Conservation (phyloP, 257 asterid genomes). For the Echium plantagineum region DNA sequence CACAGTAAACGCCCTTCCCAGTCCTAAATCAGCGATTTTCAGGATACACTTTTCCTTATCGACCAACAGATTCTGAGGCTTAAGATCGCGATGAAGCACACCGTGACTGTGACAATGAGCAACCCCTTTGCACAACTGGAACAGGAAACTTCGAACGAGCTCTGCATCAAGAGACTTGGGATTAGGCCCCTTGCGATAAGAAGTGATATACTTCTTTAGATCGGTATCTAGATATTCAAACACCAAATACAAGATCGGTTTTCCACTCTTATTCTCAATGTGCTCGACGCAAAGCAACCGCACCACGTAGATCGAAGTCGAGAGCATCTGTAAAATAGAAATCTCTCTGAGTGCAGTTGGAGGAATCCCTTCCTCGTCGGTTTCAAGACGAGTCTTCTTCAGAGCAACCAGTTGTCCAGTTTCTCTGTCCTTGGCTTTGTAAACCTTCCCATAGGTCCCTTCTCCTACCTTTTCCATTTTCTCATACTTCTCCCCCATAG, state of each 20-base stretch:
- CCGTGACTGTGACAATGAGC: conserved; percentile 97
- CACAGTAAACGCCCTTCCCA: conserved; percentile 87
- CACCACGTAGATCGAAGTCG: conserved; percentile 73
- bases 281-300: conserved; percentile 86
- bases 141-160: conserved; percentile 62
- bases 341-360: conserved; percentile 92
- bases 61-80: conserved; percentile 83
- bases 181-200: conserved; percentile 71
- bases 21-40: conserved; percentile 92
- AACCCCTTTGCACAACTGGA: conserved; percentile 82
- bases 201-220: conserved; percentile 72
- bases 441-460: conserved; percentile 95
- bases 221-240: conserved; percentile 94
- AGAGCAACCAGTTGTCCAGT: conserved; percentile 89
- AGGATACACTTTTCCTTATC: conserved; percentile 91
- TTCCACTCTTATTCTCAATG: conserved; percentile 70
- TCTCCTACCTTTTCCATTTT: conserved; percentile 94
- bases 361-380: conserved; percentile 95
- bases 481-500: conserved; percentile 47
- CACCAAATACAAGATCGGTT: conserved; percentile 80
- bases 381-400: conserved; percentile 90
- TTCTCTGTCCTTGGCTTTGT: conserved; percentile 84
- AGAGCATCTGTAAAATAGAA: conserved; percentile 92
- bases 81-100: conserved; percentile 92
- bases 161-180: conserved; percentile 59